Percentiles rank a stretch among this genome's conserved stretches.
These are phyloP conservation scores for Pseudopithomyces chartarum DNA, from an alignment of 2,329 filamentous ascomycete genomes.

Conservation along the genomic window DNA sequence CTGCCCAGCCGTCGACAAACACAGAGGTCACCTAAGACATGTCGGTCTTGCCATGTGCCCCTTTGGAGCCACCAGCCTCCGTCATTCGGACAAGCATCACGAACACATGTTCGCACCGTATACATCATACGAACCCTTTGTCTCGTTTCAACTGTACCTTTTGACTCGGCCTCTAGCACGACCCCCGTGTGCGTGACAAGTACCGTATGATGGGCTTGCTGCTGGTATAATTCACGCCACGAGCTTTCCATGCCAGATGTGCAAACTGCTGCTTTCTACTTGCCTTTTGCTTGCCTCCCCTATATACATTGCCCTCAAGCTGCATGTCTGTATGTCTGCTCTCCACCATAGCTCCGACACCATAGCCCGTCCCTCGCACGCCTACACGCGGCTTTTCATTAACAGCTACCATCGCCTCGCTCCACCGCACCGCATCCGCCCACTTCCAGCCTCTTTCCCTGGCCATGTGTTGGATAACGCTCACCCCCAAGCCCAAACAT, in stretches of 20 bases:
- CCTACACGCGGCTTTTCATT: slow-evolving; percentile 24
- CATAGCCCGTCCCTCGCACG: slow-evolving; percentile 20
- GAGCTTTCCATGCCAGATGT: too few species aligned
- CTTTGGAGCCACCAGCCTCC: slow-evolving; percentile 27
- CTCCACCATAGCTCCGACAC: slow-evolving; percentile 20
- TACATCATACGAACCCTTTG: slow-evolving; percentile 30
- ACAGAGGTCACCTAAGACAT: slow-evolving; percentile 40
- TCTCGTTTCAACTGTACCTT: slow-evolving; percentile 2
- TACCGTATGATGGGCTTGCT: slow-evolving; percentile 5
- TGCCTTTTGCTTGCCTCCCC: neutral
- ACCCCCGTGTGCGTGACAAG: slow-evolving; percentile 6
- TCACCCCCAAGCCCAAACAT: slow-evolving; percentile 27
- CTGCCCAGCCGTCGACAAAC: slow-evolving; percentile 18
- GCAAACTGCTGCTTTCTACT: neutral
- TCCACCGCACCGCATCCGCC: slow-evolving; percentile 25
- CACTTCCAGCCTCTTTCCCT: slow-evolving; percentile 26
- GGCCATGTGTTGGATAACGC: slow-evolving; percentile 41
- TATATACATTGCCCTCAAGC: slow-evolving; percentile 1
- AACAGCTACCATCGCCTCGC: slow-evolving; percentile 28
- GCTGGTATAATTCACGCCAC: slow-evolving; percentile 2
- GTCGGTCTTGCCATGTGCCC: slow-evolving; percentile 31
- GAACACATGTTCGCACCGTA: slow-evolving; percentile 35
- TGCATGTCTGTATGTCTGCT: slow-evolving; percentile 35
- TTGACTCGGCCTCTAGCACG: neutral
- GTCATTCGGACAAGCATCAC: slow-evolving; percentile 29